A percentile compares a stretch with the other conserved stretches of the same genome.
Evolutionary conservation across 495 filamentous ascomycete species (phyloP).

Genomic region (Talaromyces wortmannii): DNA sequence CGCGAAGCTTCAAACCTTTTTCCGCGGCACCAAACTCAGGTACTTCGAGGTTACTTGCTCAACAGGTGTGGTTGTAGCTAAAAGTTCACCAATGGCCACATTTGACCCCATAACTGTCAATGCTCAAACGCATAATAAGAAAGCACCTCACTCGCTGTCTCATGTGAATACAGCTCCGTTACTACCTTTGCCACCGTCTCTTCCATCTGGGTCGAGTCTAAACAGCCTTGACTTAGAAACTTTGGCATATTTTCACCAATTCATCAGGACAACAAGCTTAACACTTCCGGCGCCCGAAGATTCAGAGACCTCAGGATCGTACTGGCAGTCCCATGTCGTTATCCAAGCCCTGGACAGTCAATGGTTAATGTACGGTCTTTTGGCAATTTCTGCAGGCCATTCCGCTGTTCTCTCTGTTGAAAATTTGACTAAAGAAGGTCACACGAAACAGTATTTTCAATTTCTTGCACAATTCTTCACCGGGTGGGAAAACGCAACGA

Average conservation of each 20-base stretch:
- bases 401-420: conserved; percentile 9
- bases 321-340: conserved; percentile 18
- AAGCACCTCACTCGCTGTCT: neutral
- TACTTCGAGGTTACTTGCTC: conserved; percentile 23
- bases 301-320: neutral
- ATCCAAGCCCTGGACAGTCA: conserved; percentile 15
- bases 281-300: conserved; percentile 16
- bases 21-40: conserved; percentile 26
- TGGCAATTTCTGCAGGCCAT: conserved; percentile 22
- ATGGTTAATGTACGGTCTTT: conserved; percentile 20
- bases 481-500: neutral
- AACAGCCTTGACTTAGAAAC: conserved; percentile 18
- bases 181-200: neutral
- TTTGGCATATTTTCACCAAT: conserved; percentile 28
- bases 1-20: conserved; percentile 25
- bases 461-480: conserved; percentile 1
- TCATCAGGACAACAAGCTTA: conserved; percentile 22
- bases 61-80: neutral
- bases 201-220: neutral
- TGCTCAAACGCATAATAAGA: neutral
- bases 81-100: neutral
- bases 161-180: neutral
- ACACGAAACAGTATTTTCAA: neutral
- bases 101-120: neutral
- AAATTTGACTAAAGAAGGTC: neutral